A percentile compares a stretch with the other conserved stretches of the same genome.
These are phyloP conservation scores for Imleria badia DNA, from an alignment of 768 basidiomycete species.

Conservation along the genomic window DNA sequence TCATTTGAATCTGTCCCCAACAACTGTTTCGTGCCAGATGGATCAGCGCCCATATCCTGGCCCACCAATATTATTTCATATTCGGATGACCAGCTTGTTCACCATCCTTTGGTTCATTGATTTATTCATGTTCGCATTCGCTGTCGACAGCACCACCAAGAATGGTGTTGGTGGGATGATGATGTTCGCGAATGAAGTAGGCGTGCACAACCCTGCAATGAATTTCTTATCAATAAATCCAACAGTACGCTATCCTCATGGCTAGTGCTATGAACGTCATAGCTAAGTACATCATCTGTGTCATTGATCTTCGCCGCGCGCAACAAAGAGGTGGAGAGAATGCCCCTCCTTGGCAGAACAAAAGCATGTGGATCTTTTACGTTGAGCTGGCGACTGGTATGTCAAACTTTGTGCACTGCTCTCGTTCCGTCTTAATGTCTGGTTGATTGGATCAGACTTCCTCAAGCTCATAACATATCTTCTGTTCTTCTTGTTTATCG, in stretches of 20 bases:
- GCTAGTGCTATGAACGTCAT: conserved; percentile 77
- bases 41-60: conserved; percentile 92
- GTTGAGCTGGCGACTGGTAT: conserved; percentile 87
- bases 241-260: conserved; percentile 84
- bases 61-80: conserved; percentile 78
- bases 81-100: conserved; percentile 77
- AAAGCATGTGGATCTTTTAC: conserved; percentile 97
- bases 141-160: conserved; percentile 75
- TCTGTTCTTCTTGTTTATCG: conserved; percentile 90
- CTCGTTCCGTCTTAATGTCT: conserved; percentile 6
- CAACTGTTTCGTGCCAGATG: conserved; percentile 63
- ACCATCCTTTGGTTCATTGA: conserved; percentile 74
- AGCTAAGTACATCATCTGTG: conserved; percentile 78
- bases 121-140: conserved; percentile 71
- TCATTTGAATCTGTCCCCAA: not conserved
- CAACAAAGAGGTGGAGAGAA: conserved; percentile 76
- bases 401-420: conserved; percentile 22
- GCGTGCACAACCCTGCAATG: conserved; percentile 23
- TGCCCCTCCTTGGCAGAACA: conserved; percentile 94
- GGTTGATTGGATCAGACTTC: conserved; percentile 63
- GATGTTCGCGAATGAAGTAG: conserved; percentile 90
- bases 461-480: conserved; percentile 91
- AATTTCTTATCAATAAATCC: conserved; percentile 13
- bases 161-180: conserved; percentile 89
- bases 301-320: conserved; percentile 81